Evolutionary conservation across 1,139 yeast genomes (phyloP).

Genomic region (Sugiyamaella pinicola): DNA sequence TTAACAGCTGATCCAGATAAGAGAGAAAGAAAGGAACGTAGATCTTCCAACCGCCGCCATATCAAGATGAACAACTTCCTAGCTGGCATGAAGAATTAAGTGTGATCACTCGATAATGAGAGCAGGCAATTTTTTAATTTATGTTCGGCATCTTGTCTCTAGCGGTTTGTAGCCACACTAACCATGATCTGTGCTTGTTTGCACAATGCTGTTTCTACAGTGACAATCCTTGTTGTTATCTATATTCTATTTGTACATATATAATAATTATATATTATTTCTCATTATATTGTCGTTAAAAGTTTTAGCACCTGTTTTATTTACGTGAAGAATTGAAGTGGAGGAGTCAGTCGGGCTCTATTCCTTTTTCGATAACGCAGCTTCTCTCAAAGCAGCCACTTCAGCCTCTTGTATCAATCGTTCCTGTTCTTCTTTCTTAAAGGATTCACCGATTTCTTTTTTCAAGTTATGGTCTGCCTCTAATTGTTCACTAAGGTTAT

Average conservation of each 20-base stretch:
- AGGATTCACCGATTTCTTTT: conserved; percentile 27
- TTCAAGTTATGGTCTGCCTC: conserved; percentile 65
- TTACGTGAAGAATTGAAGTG: not conserved
- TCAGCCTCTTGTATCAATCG: conserved; percentile 12
- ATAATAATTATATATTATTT: not conserved
- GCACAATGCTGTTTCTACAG: not conserved
- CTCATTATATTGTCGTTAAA: not conserved
- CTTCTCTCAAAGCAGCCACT: conserved; percentile 5
- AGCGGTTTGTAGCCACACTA: too few species aligned
- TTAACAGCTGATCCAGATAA: conserved; percentile 63
- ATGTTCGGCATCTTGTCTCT: too few species aligned
- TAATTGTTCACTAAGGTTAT: conserved; percentile 57
- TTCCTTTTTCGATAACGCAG: conserved; percentile 2
- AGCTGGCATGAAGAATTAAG: conserved; percentile 39
- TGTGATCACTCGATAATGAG: not conserved
- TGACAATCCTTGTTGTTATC: not conserved
- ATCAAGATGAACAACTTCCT: conserved; percentile 79
- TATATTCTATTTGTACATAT: conserved; percentile 11
- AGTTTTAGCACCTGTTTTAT: too few species aligned
- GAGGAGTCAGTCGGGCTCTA: not conserved
- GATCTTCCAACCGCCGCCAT: conserved; percentile 64
- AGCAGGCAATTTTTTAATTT: too few species aligned
- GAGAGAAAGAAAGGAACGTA: conserved; percentile 68
- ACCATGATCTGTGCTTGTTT: too few species aligned
- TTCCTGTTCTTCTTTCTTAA: conserved; percentile 17